phyloP scores from a whole-genome alignment of 345 rosid species.

The Cardamine occulta region DNA sequence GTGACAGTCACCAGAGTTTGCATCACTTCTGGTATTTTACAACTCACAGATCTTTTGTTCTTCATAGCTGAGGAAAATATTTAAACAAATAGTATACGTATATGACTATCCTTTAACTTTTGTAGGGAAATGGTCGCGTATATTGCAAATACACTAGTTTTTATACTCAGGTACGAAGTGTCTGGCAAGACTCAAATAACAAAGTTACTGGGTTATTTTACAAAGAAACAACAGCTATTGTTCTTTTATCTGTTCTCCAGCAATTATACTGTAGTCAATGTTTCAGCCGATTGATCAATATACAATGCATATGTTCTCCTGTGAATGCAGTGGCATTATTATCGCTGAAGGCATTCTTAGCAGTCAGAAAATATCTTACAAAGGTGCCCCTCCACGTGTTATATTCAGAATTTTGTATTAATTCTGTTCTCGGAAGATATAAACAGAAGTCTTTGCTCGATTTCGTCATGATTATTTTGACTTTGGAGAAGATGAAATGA shows the following conservation, averaged over 20 bases:
- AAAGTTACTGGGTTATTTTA: background rate
- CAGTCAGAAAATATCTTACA: conserved; percentile 44
- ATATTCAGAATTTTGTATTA: background rate
- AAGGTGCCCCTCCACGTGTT: conserved; percentile 47
- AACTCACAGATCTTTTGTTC: conserved; percentile 2
- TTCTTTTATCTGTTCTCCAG: background rate
- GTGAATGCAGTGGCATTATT: conserved; percentile 80
- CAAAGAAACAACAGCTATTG: background rate
- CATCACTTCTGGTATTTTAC: conserved; percentile 82
- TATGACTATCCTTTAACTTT: conserved; percentile 12
- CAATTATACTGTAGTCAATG: background rate
- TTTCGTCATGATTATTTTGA: conserved; percentile 12
- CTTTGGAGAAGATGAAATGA: background rate
- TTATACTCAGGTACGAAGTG: conserved; percentile 76
- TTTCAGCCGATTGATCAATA: conserved; percentile 2
- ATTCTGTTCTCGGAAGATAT: background rate
- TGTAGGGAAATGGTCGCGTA: conserved; percentile 96
- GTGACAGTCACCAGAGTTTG: conserved; percentile 87
- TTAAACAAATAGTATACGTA: conserved; percentile 42
- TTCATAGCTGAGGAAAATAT: background rate
- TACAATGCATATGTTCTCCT: conserved; percentile 28
- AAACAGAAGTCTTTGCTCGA: conserved; percentile 8
- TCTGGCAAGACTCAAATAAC: background rate
- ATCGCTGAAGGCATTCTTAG: conserved; percentile 84
- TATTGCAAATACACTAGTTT: conserved; percentile 89